Evolutionary conservation across 345 rosid species (phyloP), one percentile per base, ranked within the genome.

Genomic region (Noccaea caerulescens): DNA sequence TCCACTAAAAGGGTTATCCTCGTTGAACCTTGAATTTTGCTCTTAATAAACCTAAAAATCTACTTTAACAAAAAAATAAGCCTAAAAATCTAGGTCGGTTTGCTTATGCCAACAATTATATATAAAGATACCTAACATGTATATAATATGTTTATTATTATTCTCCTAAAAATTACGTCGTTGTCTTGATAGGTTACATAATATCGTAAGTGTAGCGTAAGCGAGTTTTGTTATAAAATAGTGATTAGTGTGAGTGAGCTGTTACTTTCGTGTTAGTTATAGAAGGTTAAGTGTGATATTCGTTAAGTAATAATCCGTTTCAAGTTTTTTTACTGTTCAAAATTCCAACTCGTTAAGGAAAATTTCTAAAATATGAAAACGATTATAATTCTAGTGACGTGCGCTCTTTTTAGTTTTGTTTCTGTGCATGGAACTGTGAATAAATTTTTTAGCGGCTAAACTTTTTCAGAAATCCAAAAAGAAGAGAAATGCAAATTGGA

Each of bases 131-230:
- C 30, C 30, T 27, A 27, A 27, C 30, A 27, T 27, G 30, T 27
- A 27, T 27, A 27, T 27, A 27, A 27, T 27, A 25, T 25, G 30
- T 2, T 25, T 25, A 25, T 25, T 18, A 4, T 30, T 34, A 10
- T 63, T 13, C 5, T 9, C 2, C 10, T 25, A 16, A 58, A 39
- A 23, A 32, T 4, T n/a, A 51, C 4, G 75, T 60, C 60, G 13
- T 32, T 41, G 13, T 50, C 47, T 25, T 34, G 46, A 52, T 32
- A 25, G 25, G 11, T 10, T 44, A 16, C 33, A 14, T 32, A 44
- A 44, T n/a, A 11, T 20, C 23, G 27, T 37, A 50, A 46, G 50
- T 47, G 62, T 71, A 36, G 76, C 69, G 71, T 54, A 72, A 72
- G 55, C 39, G 7, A 54, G 56, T 57, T 72, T 55, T 64, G n/a